These are phyloP conservation scores for Tricholoma hemisulphureum DNA, from an alignment of 768 basidiomycete genomes.

Conservation along the genomic window DNA sequence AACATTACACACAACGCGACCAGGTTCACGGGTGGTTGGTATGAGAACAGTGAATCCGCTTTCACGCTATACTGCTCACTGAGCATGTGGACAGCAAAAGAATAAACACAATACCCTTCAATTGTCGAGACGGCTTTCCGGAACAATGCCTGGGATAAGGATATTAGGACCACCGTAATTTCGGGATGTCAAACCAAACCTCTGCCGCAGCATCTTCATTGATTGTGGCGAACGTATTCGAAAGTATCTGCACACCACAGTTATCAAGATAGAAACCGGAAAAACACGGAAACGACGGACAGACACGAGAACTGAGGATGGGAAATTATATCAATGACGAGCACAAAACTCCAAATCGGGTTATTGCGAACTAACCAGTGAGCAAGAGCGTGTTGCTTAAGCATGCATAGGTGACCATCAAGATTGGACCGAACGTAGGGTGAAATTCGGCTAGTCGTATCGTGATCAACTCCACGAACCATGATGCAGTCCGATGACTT, in stretches of 20 bases:
- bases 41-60: conserved; percentile 89
- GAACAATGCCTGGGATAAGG: conserved; percentile 76
- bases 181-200: conserved; percentile 38
- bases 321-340: conserved; percentile 10
- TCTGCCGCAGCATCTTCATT: conserved; percentile 92
- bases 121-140: conserved; percentile 90
- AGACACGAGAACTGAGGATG: conserved; percentile 65
- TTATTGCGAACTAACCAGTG: conserved; percentile 52
- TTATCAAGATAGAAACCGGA: neutral
- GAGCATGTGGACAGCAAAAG: neutral
- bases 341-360: conserved; percentile 1
- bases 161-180: conserved; percentile 3
- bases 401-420: conserved; percentile 90
- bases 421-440: conserved; percentile 82
- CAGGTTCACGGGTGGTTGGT: conserved; percentile 91
- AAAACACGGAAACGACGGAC: conserved; percentile 40
- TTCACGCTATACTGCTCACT: conserved; percentile 54
- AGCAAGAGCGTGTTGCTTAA: conserved; percentile 89
- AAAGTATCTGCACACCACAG: conserved; percentile 65
- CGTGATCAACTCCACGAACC: neutral
- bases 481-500: conserved; percentile 26
- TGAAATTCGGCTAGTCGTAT: conserved; percentile 67
- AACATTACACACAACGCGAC: conserved; percentile 84
- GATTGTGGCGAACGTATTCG: conserved; percentile 92
- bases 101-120: conserved; percentile 62